Evolutionary conservation across 2,329 filamentous ascomycete species (phyloP).

Genomic region (Exophiala sideris): DNA sequence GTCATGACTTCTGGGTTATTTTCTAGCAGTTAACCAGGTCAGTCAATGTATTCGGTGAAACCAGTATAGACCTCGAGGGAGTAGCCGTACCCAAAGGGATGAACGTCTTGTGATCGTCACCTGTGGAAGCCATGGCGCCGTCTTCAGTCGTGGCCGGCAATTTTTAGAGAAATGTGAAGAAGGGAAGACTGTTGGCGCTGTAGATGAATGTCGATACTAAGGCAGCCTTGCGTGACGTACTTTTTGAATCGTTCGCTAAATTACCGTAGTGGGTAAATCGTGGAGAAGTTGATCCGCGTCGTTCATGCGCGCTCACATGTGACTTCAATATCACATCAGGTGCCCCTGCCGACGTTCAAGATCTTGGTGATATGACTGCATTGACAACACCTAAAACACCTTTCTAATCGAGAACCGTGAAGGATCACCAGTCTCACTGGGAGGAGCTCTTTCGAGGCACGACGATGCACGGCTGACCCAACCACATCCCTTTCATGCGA

Average conservation of each 20-base stretch:
- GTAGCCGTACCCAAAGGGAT: slow-evolving; percentile 15
- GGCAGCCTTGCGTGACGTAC: slow-evolving; percentile 20
- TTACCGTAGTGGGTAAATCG: too few relatives aligned
- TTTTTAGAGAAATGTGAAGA: neutral
- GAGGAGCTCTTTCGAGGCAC: too few relatives aligned
- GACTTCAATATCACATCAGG: too few relatives aligned
- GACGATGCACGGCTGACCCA: neutral
- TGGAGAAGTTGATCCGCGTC: too few relatives aligned
- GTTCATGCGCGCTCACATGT: too few relatives aligned
- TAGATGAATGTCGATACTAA: slow-evolving; percentile 1
- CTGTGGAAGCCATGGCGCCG: neutral
- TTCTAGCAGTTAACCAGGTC: slow-evolving; percentile 34
- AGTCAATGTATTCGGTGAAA: neutral
- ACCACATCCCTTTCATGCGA: slow-evolving; percentile 58
- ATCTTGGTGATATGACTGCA: too few relatives aligned
- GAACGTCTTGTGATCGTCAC: slow-evolving; percentile 15
- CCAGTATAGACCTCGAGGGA: neutral
- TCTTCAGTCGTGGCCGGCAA: neutral
- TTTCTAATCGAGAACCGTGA: too few relatives aligned
- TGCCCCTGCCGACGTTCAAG: too few relatives aligned
- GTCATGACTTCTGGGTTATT: slow-evolving; percentile 57
- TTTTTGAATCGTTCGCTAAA: neutral
- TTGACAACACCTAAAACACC: too few relatives aligned
- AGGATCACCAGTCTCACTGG: too few relatives aligned
- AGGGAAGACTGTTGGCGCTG: neutral